phyloP scores from a whole-genome alignment of 768 basidiomycete genomes.

The Tubosaeta sp. region DNA sequence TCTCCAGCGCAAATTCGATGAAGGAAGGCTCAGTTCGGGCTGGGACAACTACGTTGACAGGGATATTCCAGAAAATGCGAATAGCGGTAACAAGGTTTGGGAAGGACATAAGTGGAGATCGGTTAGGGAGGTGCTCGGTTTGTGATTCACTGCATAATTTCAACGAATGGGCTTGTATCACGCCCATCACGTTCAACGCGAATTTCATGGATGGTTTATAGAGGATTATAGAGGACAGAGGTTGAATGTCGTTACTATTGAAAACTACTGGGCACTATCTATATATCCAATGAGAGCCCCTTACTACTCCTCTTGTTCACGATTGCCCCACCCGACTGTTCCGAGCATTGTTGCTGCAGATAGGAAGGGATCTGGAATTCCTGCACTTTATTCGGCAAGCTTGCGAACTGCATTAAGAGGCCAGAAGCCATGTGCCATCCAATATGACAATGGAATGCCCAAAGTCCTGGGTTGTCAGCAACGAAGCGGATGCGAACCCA shows the following conservation, averaged over 20 bases:
- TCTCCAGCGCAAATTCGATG: constrained; percentile 26
- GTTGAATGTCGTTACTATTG: neutral
- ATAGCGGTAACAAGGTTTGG: constrained; percentile 31
- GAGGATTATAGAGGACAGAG: no score
- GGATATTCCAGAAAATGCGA: constrained; percentile 29
- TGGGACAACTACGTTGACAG: constrained; percentile 30
- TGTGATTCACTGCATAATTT: constrained; percentile 11
- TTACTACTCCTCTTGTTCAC: constrained; percentile 16
- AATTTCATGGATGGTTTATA: no score
- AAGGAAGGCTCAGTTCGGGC: constrained; percentile 32
- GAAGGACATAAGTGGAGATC: constrained; percentile 32
- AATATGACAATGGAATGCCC: constrained; percentile 45
- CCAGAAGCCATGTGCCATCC: constrained; percentile 40
- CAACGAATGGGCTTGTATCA: neutral
- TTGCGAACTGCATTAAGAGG: constrained; percentile 39
- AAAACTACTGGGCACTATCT: neutral
- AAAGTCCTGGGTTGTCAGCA: constrained; percentile 42
- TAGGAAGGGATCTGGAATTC: constrained; percentile 33
- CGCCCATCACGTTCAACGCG: no score
- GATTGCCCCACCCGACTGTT: constrained; percentile 27
- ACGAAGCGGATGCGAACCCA: constrained; percentile 38
- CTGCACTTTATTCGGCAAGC: constrained; percentile 33
- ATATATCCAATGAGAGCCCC: constrained; percentile 19
- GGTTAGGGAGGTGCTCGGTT: constrained; percentile 24
- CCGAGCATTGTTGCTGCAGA: constrained; percentile 31